Base-by-base conservation (phyloP, 2,329 filamentous ascomycete genomes). In the Fusarium fujikuroi region DNA sequence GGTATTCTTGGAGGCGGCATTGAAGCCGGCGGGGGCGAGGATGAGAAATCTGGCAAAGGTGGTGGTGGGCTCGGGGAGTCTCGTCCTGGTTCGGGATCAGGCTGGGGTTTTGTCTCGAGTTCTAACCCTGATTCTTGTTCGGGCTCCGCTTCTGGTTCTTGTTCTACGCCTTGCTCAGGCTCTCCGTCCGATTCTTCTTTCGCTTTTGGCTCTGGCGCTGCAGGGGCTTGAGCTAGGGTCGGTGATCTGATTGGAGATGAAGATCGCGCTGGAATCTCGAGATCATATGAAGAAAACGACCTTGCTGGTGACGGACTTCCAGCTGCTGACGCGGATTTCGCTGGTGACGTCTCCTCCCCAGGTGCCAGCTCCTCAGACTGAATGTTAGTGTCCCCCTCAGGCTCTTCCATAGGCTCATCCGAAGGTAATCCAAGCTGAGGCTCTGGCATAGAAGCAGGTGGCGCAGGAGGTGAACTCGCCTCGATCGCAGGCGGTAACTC, bases 1-100 rank as follows among this genome's bases (percentile, higher is more conserved):
- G 68, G 73, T 12, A 77, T 34, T 18, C 58, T 68, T 9, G 73
- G 71, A 30, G 75, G 62, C 3, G 70, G 70, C 39, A 74, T 69
- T 16, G 73, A 71, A 7, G 73, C 72, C 8, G 73, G 66, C 1
- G 60, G 63, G 9, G 62, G 73, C 0, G 68, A 60, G 1, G 70
- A 60, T 19, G 69, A 69, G 16, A 66, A 62, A 2, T 43, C 60
- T 9, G 67, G 42, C 1, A 66, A 30, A 23, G 68, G 43, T 2
- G 62, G 63, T 0, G 61, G 54, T 10, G 69, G 56, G 16, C 56
- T 60, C 37, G 66, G 57, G 1, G 63, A 62, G 7, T 66, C 53
- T 25, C 36, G 42, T 2, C 19, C 19, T 5, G 39, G 30, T 7
- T 63, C 49, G 4, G 25, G 37, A 7, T 30, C 43, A 6, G 37